Base-by-base conservation (phyloP, 768 basidiomycete genomes). In the Leccinellum luteum region DNA sequence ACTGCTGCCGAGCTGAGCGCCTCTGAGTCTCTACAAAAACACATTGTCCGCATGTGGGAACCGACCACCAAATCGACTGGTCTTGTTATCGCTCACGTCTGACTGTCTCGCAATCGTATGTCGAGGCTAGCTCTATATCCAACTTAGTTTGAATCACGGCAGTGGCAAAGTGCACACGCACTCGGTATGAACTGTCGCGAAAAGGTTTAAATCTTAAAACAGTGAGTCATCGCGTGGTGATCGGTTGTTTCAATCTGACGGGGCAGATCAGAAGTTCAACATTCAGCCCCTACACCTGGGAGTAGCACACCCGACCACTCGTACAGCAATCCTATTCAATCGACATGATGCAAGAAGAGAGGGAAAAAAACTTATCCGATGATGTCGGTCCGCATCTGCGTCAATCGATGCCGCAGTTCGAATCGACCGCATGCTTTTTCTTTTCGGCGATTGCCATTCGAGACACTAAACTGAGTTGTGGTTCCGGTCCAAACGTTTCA, bases 161-260 rank as follows among this genome's bases (percentile, higher is more conserved):
- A 10, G 27, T 48, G 48, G 30, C n/a, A 19, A 30, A 43, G n/a
- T 6, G 10, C n/a, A 43, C 41, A 43, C 41, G 19, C 12, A 43
- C 41, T 43, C 28, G 15, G 12, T 15, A n/a, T 14, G n/a, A 17
- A 14, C 12, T 2, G 48, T 30, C 3, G 13, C 23, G 27, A 49
- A 41, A 47, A 58, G 48, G 48, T 61, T 63, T 52, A 47, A 30
- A 48, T 44, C 32, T 48, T 51, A 56, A 43, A 41, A 56, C 28
- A 21, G 52, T 43, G 35, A 27, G 58, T 52, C 56, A 51, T 5
- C 2, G 3, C 13, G 57, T 51, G 59, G 50, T 50, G 17, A 41
- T 38, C 57, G 57, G 41, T 52, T n/a, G 59, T 60, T 59, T 60
- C 48, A 60, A 50, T 19, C 41, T 30, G 57, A 58, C 59, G 48